phyloP scores from a whole-genome alignment of 306 rosid species.

The Quillaja saponaria region DNA sequence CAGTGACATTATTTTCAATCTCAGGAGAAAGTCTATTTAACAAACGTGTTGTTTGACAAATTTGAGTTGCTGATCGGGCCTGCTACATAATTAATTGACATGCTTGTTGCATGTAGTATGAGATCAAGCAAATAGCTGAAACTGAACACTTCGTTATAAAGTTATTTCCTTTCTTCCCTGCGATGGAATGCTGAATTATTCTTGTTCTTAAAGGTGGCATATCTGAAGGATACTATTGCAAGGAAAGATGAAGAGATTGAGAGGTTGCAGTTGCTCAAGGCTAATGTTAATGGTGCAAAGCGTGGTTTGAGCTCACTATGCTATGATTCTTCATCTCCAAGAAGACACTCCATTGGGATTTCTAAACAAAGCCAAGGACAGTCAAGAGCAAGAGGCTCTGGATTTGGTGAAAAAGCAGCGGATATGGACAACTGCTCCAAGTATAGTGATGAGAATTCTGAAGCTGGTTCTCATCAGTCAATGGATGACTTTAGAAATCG shows the following conservation, averaged over 20 bases:
- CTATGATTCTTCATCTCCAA: slow-evolving; percentile 67
- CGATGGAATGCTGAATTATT: background rate
- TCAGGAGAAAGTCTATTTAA: too few species aligned
- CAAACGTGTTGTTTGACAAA: too few species aligned
- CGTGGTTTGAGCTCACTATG: slow-evolving; percentile 48
- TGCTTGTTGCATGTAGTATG: too few species aligned
- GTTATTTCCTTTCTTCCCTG: too few species aligned
- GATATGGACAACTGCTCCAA: slow-evolving; percentile 80
- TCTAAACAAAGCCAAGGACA: slow-evolving; percentile 45
- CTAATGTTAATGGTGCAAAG: slow-evolving; percentile 52
- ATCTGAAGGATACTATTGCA: slow-evolving; percentile 64
- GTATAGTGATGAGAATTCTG: slow-evolving; percentile 75
- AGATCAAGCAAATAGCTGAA: too few species aligned
- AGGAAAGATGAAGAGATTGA: slow-evolving; percentile 89
- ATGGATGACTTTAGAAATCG: slow-evolving; percentile 60
- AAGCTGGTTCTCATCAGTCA: slow-evolving; percentile 76
- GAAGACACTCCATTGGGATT: slow-evolving; percentile 58
- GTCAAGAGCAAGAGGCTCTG: slow-evolving; percentile 44
- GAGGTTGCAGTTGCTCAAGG: slow-evolving; percentile 59
- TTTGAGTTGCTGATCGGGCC: too few species aligned
- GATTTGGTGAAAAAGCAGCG: slow-evolving; percentile 43
- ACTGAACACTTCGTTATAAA: too few species aligned
- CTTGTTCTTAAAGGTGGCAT: slow-evolving; percentile 61
- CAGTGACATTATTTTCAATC: too few species aligned
- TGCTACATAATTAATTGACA: too few species aligned